These are phyloP conservation scores for Emericellopsis atlantica DNA, from an alignment of 2,329 filamentous ascomycete species.

Conservation along the genomic window DNA sequence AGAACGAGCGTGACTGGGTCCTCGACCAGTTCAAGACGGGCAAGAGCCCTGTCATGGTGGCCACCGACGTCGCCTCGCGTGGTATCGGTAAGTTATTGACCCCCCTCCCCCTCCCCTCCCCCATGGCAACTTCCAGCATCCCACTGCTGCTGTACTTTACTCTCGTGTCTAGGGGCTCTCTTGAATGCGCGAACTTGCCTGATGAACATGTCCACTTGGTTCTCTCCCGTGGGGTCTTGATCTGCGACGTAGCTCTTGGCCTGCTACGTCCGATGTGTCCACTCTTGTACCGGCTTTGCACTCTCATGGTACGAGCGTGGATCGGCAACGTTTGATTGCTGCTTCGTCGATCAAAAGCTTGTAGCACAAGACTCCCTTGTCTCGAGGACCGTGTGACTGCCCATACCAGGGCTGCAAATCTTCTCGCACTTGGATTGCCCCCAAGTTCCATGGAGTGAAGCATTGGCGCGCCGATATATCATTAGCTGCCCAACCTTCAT, in stretches of 20 bases:
- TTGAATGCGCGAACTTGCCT: conserved; percentile 86
- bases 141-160: conserved; percentile 60
- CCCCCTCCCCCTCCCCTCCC: conserved; percentile 30
- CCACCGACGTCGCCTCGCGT: conserved; percentile 98
- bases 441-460: conserved; percentile 42
- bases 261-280: conserved; percentile 64
- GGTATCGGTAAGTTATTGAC: conserved; percentile 94
- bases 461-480: conserved; percentile 28
- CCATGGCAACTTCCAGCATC: conserved; percentile 44
- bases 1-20: conserved; percentile 99
- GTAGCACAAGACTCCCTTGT: conserved; percentile 42
- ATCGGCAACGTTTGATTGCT: conserved; percentile 66
- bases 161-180: conserved; percentile 81
- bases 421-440: conserved; percentile 46
- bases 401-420: conserved; percentile 37
- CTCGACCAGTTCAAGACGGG: conserved; percentile 98
- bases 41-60: conserved; percentile 99
- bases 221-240: conserved; percentile 77
- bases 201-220: conserved; percentile 76
- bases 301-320: conserved; percentile 59
- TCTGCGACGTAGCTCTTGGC: conserved; percentile 28
- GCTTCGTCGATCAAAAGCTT: conserved; percentile 54
- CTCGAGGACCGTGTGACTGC: conserved; percentile 43
- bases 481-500: conserved; percentile 24
- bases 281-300: conserved; percentile 51